phyloP scores from a whole-genome alignment of 495 filamentous ascomycete species.

The Penicillium longicatenatum region DNA sequence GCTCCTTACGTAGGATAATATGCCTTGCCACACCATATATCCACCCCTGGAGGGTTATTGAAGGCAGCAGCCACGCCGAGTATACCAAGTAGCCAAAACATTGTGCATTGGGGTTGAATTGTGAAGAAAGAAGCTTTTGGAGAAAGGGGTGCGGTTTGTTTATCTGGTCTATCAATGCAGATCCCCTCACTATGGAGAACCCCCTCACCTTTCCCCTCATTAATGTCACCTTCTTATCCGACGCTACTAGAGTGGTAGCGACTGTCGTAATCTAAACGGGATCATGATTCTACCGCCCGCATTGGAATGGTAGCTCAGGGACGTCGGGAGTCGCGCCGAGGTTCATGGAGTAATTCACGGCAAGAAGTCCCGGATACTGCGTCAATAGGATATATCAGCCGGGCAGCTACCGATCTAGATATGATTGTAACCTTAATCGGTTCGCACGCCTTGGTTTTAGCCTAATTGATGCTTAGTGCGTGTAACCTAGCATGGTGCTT shows the following conservation, averaged over 20 bases:
- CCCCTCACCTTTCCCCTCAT: conserved; percentile 16
- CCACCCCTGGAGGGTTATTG: conserved; percentile 32
- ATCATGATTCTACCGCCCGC: neutral
- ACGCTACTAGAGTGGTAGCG: conserved; percentile 6
- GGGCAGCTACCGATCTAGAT: too few species aligned
- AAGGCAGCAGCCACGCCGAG: conserved; percentile 21
- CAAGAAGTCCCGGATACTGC: too few species aligned
- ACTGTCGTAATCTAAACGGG: conserved; percentile 6
- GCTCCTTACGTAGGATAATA: conserved; percentile 48
- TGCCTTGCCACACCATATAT: conserved; percentile 62
- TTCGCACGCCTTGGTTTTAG: too few species aligned
- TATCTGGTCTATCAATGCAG: neutral
- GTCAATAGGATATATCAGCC: too few species aligned
- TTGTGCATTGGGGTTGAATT: conserved; percentile 2
- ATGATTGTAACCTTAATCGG: too few species aligned
- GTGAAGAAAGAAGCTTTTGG: neutral
- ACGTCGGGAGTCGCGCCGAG: neutral
- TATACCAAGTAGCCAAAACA: conserved; percentile 12
- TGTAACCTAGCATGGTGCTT: neutral
- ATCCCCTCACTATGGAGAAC: conserved; percentile 13
- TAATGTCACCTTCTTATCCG: conserved; percentile 20
- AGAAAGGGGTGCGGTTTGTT: conserved; percentile 6
- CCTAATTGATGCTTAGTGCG: too few species aligned
- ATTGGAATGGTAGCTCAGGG: neutral
- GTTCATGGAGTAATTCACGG: neutral